Conservation (phyloP, 352 stramenopile species). For the Ophiocytium majus region DNA sequence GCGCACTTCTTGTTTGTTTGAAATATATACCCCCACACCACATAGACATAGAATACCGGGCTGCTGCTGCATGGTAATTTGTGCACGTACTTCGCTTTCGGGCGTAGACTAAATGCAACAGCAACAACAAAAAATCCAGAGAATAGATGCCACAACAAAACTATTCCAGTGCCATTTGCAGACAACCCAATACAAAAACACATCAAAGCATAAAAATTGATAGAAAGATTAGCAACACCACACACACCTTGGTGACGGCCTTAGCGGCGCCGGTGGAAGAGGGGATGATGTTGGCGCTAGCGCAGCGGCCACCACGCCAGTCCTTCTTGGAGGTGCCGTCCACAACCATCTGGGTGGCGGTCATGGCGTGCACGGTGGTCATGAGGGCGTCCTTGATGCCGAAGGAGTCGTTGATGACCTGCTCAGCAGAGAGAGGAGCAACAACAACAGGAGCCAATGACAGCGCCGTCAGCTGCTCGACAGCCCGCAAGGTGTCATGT, state of each 20-base stretch:
- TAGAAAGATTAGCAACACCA: constrained; percentile 57
- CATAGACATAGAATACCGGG: too few relatives aligned
- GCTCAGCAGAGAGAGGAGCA: too few relatives aligned
- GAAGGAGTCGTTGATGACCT: constrained; percentile 97
- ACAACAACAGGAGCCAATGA: too few relatives aligned
- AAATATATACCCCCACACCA: too few relatives aligned
- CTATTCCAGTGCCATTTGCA: neutral
- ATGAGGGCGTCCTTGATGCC: constrained; percentile 96
- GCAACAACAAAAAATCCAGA: neutral
- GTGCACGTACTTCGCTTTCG: too few relatives aligned
- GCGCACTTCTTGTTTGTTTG: too few relatives aligned
- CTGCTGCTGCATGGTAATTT: too few relatives aligned
- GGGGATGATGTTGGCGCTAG: constrained; percentile 96
- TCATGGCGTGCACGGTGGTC: constrained; percentile 98
- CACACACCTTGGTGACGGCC: constrained; percentile 89
- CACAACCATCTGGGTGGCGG: constrained; percentile 90
- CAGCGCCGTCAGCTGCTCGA: too few relatives aligned
- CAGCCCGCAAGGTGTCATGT: too few relatives aligned
- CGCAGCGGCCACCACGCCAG: constrained; percentile 85
- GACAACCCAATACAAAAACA: neutral
- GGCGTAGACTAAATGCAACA: too few relatives aligned
- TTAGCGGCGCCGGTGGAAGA: constrained; percentile 95
- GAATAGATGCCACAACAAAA: constrained; percentile 7
- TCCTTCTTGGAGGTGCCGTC: constrained; percentile 92
- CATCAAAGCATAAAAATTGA: neutral